phyloP scores from a whole-genome alignment of 1,284 basidiomycete species.

The Leucoagaricus sp. region DNA sequence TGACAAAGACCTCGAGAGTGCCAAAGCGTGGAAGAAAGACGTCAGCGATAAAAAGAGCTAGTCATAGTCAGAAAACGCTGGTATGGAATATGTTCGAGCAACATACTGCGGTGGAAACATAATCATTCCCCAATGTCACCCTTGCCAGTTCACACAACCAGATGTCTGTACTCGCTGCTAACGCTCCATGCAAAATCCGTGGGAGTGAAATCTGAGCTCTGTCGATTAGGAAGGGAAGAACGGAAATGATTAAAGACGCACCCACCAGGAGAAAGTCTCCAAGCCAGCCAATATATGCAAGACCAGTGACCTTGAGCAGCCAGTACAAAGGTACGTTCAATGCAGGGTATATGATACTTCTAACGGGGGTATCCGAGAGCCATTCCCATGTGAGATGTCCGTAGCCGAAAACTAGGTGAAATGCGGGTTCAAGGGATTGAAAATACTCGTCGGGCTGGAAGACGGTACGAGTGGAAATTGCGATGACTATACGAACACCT shows the following conservation, averaged over 20 bases:
- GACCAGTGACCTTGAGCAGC: conserved; percentile 55
- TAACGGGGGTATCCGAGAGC: conserved; percentile 67
- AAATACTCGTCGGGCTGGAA: conserved; percentile 99
- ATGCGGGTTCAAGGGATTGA: conserved; percentile 93
- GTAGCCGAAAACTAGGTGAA: conserved; percentile 87
- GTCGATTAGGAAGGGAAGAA: conserved; percentile 8
- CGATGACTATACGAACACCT: conserved; percentile 55
- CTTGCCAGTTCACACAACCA: conserved; percentile 67
- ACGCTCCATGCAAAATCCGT: conserved; percentile 74
- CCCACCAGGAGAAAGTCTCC: conserved; percentile 57
- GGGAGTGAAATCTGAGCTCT: conserved; percentile 63
- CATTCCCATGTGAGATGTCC: conserved; percentile 98
- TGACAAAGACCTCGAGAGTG: conserved; percentile 87
- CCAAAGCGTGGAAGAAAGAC: conserved; percentile 86
- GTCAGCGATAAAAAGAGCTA: conserved; percentile 83
- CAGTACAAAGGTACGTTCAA: conserved; percentile 82
- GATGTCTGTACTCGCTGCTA: conserved; percentile 85
- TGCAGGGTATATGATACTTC: conserved; percentile 73
- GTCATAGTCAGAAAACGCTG: background rate
- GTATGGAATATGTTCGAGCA: background rate
- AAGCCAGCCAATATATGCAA: conserved; percentile 46
- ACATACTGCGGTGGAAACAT: conserved; percentile 69
- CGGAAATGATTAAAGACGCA: conserved; percentile 23
- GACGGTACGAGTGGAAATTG: conserved; percentile 78
- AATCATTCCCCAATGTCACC: conserved; percentile 58